phyloP scores from a whole-genome alignment of 176 grass and related monocot species.

The Metroxylon sagu region DNA sequence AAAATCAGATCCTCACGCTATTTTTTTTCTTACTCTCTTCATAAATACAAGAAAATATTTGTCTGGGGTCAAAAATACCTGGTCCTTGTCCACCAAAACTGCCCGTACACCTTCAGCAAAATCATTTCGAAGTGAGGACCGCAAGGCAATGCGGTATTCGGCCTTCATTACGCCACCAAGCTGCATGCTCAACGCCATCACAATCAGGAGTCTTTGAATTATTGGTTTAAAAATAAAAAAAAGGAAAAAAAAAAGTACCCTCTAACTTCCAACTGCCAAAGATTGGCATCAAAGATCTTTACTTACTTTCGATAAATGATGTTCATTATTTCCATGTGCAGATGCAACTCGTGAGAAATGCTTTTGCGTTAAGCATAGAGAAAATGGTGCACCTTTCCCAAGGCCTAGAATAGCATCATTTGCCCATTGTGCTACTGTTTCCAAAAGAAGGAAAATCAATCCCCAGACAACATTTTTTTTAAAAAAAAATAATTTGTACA shows the following conservation, averaged over 20 bases:
- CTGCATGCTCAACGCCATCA: constrained; percentile 20
- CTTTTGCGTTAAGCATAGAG: constrained; percentile 77
- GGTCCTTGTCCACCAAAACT: constrained; percentile 97
- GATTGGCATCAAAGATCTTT: not conserved
- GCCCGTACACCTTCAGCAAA: constrained; percentile 95
- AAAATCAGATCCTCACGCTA: too few relatives aligned
- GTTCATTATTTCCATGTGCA: constrained; percentile 42
- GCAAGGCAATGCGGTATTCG: constrained; percentile 84
- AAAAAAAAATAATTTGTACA: too few relatives aligned
- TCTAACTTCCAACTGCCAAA: too few relatives aligned
- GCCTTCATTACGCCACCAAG: constrained; percentile 77
- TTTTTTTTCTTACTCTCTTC: too few relatives aligned
- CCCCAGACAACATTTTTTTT: too few relatives aligned
- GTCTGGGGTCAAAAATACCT: constrained; percentile 37
- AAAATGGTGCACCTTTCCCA: constrained; percentile 93
- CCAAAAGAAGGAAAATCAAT: constrained; percentile 18
- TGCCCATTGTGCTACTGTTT: constrained; percentile 78
- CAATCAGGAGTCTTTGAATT: too few relatives aligned
- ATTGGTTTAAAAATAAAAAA: too few relatives aligned
- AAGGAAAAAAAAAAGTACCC: too few relatives aligned
- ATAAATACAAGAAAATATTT: not conserved
- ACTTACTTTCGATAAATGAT: constrained; percentile 64
- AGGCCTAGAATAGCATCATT: constrained; percentile 74
- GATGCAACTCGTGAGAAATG: constrained; percentile 82
- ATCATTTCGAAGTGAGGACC: constrained; percentile 69